Evolutionary conservation across 2,329 filamentous ascomycete genomes (phyloP).

Genomic region (Cucurbitaria berberidis): DNA sequence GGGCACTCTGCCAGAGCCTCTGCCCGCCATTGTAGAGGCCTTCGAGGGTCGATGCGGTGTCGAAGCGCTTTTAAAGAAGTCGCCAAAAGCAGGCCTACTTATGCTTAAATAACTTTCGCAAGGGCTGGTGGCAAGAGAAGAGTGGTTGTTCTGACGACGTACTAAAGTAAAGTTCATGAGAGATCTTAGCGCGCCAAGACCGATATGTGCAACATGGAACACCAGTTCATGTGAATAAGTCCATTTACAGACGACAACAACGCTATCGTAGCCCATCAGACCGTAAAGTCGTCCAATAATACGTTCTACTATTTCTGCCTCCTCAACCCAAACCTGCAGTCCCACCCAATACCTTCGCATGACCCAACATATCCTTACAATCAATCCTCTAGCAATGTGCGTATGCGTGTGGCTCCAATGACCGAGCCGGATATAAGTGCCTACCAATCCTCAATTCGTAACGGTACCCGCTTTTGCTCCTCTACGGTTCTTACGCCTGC

Average conservation of each 20-base stretch:
- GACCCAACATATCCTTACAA: conserved; percentile 4
- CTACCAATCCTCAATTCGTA: not conserved
- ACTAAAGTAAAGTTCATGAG: not conserved
- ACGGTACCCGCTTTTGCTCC: not conserved
- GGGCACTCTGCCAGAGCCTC: conserved; percentile 52
- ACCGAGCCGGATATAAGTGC: conserved; percentile 20
- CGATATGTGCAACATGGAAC: not conserved
- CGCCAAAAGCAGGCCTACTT: no score
- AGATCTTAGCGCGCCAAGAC: not conserved
- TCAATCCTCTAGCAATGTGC: conserved; percentile 15
- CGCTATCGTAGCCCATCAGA: conserved; percentile 44
- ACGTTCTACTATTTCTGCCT: not conserved
- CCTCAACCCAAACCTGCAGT: conserved; percentile 1
- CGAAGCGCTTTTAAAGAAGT: not conserved
- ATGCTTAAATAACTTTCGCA: not conserved
- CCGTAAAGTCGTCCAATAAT: conserved; percentile 24
- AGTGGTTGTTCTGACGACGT: no score
- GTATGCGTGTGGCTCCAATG: conserved; percentile 12
- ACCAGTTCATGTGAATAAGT: conserved; percentile 8
- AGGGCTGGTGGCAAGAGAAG: no score
- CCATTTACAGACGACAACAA: conserved; percentile 38
- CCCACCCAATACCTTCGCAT: conserved; percentile 7
- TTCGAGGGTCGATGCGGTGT: not conserved
- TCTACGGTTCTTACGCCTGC: not conserved
- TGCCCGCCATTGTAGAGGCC: conserved; percentile 26